phyloP scores from a whole-genome alignment of 139 green algal species.

The Tetraselmis chui region DNA sequence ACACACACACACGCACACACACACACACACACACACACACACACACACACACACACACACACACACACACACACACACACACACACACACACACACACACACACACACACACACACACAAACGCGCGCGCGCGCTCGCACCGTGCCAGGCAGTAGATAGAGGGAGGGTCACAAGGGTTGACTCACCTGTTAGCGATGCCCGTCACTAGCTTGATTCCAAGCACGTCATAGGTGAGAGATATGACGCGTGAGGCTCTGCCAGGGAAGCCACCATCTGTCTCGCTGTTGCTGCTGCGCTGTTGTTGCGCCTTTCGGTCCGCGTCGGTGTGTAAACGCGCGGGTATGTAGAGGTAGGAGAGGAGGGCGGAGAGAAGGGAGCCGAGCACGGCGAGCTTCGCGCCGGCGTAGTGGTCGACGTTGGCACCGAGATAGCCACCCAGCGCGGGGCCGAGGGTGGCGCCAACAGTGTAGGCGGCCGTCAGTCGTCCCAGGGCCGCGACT shows the following conservation, averaged over 20 bases:
- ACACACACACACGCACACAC: no score
- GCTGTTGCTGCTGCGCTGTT: no score
- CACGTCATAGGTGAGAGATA: neutral
- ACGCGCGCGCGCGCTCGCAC: no score
- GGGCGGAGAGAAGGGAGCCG: neutral
- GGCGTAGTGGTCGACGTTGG: neutral
- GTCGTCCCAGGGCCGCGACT: neutral
- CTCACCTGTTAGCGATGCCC: neutral
- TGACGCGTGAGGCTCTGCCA: neutral
- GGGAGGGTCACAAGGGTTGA: no score
- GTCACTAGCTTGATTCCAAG: neutral
- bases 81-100: no score
- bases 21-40: no score
- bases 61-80: no score
- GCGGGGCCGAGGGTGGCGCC: neutral
- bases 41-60: no score
- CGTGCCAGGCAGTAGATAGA: no score
- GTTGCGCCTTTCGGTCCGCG: neutral
- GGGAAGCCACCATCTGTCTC: neutral
- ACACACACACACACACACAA: no score
- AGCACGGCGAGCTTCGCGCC: neutral
- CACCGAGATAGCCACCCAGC: neutral
- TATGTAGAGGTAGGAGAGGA: neutral
- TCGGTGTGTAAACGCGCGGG: neutral
- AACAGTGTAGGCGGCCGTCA: neutral